phyloP scores from a whole-genome alignment of 75 land plant genomes.

The Sequoiadendron giganteum region DNA sequence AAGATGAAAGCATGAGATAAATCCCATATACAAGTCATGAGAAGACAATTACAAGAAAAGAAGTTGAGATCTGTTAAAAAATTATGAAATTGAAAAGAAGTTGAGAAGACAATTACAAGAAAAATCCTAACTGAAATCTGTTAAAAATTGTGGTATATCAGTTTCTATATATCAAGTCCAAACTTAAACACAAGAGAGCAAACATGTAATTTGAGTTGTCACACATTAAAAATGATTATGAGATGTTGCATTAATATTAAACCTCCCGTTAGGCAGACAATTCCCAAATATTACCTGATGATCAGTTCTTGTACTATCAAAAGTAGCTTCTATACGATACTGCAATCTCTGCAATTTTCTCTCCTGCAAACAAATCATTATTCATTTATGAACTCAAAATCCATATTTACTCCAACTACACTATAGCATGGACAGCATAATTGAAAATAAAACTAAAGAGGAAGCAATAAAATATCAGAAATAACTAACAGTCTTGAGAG shows the following conservation, averaged over 20 bases:
- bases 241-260: not conserved
- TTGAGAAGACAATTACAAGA: not conserved
- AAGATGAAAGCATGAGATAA: not conserved
- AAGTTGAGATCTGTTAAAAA: too few species aligned
- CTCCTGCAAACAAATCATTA: not conserved
- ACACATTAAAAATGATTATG: not conserved
- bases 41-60: not conserved
- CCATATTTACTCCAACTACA: not conserved
- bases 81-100: not conserved
- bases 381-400: not conserved
- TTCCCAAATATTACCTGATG: conserved; percentile 5
- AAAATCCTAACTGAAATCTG: not conserved
- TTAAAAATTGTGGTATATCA: not conserved
- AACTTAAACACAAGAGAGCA: not conserved
- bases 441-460: not conserved
- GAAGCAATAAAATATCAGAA: not conserved
- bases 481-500: not conserved
- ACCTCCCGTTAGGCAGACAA: not conserved
- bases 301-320: not conserved
- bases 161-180: not conserved
- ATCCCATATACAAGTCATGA: not conserved
- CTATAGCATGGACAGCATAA: not conserved
- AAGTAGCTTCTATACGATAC: conserved; percentile 8
- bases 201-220: not conserved
- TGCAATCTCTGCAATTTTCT: conserved; percentile 11